phyloP scores from a whole-genome alignment of 2,329 filamentous ascomycete genomes.

The Colletotrichum limetticola region DNA sequence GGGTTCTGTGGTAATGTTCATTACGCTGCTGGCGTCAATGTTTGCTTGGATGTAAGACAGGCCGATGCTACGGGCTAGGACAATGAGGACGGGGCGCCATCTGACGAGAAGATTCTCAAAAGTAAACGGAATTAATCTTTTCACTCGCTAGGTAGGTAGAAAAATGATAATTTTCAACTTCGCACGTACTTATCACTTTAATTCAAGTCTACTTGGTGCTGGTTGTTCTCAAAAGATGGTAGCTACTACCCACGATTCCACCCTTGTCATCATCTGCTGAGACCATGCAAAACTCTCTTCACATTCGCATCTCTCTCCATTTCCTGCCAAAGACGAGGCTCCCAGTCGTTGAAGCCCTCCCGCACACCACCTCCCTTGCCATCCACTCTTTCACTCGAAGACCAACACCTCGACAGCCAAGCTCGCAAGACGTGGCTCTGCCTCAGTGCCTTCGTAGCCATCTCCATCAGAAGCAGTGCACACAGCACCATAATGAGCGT shows the following conservation, averaged over 20 bases:
- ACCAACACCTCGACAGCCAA: conserved; percentile 45
- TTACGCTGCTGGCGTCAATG: conserved; percentile 26
- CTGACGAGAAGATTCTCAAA: neutral
- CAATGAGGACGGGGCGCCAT: neutral
- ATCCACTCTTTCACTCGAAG: conserved; percentile 58
- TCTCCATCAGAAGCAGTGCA: neutral
- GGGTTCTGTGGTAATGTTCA: conserved; percentile 20
- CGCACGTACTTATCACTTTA: neutral
- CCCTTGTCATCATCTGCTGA: neutral
- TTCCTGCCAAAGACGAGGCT: conserved; percentile 67
- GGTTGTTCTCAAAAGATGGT: too few relatives aligned
- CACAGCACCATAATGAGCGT: neutral
- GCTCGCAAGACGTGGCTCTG: conserved; percentile 12
- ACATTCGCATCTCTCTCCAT: conserved; percentile 59
- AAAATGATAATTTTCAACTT: neutral
- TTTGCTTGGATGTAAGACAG: conserved; percentile 27
- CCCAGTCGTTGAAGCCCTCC: conserved; percentile 56
- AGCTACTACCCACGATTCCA: neutral
- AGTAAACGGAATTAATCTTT: neutral
- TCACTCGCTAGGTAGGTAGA: neutral
- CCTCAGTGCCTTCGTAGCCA: neutral
- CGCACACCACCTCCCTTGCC: conserved; percentile 38
- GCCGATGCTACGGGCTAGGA: neutral
- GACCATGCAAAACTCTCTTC: neutral
- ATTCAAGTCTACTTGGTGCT: neutral